Conservation (phyloP, 805 yeast species). For the Starmerella bombicola region DNA sequence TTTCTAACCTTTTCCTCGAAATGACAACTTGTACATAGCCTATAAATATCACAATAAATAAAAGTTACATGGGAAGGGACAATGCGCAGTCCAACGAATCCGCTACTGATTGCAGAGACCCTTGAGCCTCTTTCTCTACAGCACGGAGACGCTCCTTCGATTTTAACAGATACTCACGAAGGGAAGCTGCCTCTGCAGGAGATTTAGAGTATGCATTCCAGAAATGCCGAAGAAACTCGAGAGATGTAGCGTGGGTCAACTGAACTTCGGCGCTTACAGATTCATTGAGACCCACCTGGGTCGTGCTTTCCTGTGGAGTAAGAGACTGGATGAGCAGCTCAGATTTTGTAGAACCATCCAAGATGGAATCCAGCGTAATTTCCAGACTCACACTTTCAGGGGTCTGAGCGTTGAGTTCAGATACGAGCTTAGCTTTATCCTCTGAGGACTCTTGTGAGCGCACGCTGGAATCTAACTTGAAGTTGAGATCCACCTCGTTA, state of each 20-base stretch:
- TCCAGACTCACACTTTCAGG: constrained; percentile 9
- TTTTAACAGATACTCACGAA: constrained; percentile 11
- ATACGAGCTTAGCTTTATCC: neutral
- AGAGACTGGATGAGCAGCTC: constrained; percentile 7
- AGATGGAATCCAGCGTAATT: neutral
- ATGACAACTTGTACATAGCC: no score
- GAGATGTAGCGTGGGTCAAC: constrained; percentile 56
- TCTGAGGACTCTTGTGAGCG: neutral
- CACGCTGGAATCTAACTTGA: constrained; percentile 1
- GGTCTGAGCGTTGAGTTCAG: neutral
- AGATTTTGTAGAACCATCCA: constrained; percentile 3
- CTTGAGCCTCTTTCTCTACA: neutral
- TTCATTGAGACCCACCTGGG: neutral
- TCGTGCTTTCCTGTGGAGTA: constrained; percentile 6
- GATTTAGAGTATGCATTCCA: constrained; percentile 33
- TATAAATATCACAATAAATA: neutral
- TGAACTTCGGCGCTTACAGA: constrained; percentile 31
- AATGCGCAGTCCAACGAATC: constrained; percentile 13
- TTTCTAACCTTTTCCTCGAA: no score
- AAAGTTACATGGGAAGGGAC: no score
- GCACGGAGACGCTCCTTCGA: constrained; percentile 16
- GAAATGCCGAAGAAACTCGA: constrained; percentile 64
- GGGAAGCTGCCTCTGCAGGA: constrained; percentile 29
- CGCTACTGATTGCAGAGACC: constrained; percentile 8
- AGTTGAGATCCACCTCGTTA: constrained; percentile 9